Base-by-base conservation (phyloP, 1,139 yeast species). In the Geotrichum macrosporum region DNA sequence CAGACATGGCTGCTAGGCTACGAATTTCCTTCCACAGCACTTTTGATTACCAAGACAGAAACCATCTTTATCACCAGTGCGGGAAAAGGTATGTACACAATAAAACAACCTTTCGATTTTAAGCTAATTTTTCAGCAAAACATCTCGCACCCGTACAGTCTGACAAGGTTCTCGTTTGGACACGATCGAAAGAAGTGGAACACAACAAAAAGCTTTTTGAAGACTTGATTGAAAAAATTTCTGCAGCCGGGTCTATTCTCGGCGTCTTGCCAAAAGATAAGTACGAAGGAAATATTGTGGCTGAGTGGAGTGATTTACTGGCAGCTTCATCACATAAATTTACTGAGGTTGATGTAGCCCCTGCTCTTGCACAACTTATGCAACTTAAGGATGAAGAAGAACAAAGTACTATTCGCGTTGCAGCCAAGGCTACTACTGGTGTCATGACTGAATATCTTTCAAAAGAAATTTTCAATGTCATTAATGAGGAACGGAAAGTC, bases 1-100 rank as follows among this genome's bases (percentile, higher is more conserved):
- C 37, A 53, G 56, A 84, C 84, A 43, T 92, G 97, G 97, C 71
- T 92, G 50, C 71, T 92, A 50, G 96, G 97, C 5, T 92, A 89
- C 63, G 97, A 94, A 63, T 89, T 92, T 62, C 94, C 95, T 19
- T 94, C 94, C 49, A 88, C 97, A 1, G 81, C 81, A 36, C 68
- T 92, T 50, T 79, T 76, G 45, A 70, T 89, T 51, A 77, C 85
- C 4, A 74, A 76, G 47, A 76, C 76, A 38, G 79, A 78, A 57
- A 71, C 81, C 42, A 68, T 79, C 13, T 72, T 92, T 50, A 74
- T 89, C 51, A 89, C 97, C 0, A 81, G 94, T 31, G 83, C 81
- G 46, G 87, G 88, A n/a, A 89, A 89, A 60, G 52, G 50, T 46
- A 41, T 20, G 50, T 44, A 15, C 3, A 6, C n/a, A n/a, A 6